Evolutionary conservation across 192 early-diverging fungal species (phyloP).

Genomic region (Entomortierella chlamydospora): DNA sequence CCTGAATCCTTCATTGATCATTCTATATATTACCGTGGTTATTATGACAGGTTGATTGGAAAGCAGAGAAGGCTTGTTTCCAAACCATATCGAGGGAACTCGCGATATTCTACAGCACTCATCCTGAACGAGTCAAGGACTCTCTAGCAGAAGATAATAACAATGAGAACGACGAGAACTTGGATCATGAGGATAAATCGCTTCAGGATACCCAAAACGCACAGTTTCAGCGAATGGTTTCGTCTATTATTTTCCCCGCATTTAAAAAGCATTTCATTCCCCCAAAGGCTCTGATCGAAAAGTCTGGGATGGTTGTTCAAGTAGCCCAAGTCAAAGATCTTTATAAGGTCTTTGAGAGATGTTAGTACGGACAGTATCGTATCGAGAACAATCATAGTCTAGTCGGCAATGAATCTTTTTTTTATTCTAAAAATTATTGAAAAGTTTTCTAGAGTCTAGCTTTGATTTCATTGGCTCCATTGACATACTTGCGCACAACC

Average conservation of each 20-base stretch:
- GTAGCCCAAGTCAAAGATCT: conserved; percentile 89
- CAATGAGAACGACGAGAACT: conserved; percentile 4
- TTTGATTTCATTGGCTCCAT: conserved; percentile 31
- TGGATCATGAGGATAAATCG: conserved; percentile 21
- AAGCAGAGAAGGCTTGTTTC: conserved; percentile 88
- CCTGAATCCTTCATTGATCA: no score
- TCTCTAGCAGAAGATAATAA: not conserved
- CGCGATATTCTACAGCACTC: conserved; percentile 71
- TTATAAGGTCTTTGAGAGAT: conserved; percentile 98
- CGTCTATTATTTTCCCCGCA: conserved; percentile 76
- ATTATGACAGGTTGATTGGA: conserved; percentile 81
- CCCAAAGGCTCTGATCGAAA: conserved; percentile 67
- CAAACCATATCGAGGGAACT: conserved; percentile 75
- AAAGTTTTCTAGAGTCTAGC: conserved; percentile 37
- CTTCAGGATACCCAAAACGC: conserved; percentile 21
- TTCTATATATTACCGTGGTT: not conserved
- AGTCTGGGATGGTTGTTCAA: conserved; percentile 72
- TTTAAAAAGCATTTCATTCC: conserved; percentile 82
- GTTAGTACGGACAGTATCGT: no score
- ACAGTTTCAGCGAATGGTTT: conserved; percentile 26
- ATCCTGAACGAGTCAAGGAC: conserved; percentile 56
- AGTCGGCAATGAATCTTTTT: no score
- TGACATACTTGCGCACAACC: conserved; percentile 32
- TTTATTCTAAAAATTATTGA: no score
- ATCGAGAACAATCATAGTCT: no score